A percentile compares a stretch with the other conserved stretches of the same genome.
Conservation (phyloP, 1,284 basidiomycete species). For the Cutaneotrichosporon curvatum region DNA sequence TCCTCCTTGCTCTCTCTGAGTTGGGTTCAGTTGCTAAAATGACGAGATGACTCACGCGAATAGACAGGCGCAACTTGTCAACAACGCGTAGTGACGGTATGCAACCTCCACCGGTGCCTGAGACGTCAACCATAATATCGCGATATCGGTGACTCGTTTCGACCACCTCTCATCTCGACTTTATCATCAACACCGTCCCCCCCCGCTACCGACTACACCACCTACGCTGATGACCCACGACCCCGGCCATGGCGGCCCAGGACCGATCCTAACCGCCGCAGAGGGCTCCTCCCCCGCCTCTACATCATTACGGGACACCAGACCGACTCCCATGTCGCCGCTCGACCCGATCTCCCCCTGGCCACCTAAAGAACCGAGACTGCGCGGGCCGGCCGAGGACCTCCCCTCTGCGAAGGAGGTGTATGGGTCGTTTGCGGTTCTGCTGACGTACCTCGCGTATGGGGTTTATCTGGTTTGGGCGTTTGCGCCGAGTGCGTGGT, state of each 20-base stretch:
- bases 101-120: conserved; percentile 11
- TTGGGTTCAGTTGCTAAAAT: too few relatives aligned
- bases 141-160: not conserved
- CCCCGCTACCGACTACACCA: too few relatives aligned
- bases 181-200: too few relatives aligned
- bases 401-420: conserved; percentile 54
- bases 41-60: too few relatives aligned
- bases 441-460: conserved; percentile 66
- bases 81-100: not conserved
- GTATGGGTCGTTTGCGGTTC: conserved; percentile 79
- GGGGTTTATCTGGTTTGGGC: conserved; percentile 64
- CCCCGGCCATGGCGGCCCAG: not conserved
- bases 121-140: not conserved
- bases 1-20: too few relatives aligned
- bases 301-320: not conserved
- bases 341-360: conserved; percentile 53
- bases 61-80: too few relatives aligned
- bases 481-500: conserved; percentile 52
- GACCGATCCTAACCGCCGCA: not conserved
- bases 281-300: not conserved
- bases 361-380: conserved; percentile 52
- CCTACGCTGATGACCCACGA: too few relatives aligned
- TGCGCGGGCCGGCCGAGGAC: conserved; percentile 41
- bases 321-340: conserved; percentile 39
- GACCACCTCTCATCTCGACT: too few relatives aligned